Evolutionary conservation across 305 asterid genomes (phyloP).

Genomic region (Fraxinus nigra): DNA sequence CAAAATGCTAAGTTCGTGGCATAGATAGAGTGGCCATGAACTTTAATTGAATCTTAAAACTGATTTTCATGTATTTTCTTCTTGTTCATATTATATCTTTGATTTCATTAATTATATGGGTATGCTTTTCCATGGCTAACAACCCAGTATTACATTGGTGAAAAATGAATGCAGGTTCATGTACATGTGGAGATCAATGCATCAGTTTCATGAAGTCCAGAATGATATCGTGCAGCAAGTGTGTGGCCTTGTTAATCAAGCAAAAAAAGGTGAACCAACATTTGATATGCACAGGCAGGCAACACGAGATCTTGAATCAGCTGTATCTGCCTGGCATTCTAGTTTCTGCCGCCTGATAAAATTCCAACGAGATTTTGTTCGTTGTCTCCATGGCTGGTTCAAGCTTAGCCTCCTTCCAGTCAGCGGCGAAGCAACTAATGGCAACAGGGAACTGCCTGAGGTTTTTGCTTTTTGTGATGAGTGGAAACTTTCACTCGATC

Average conservation of each 20-base stretch:
- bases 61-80: not conserved
- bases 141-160: not conserved
- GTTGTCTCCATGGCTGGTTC: conserved; percentile 87
- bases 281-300: conserved; percentile 91
- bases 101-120: not conserved
- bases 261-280: conserved; percentile 60
- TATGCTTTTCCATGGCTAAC: not conserved
- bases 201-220: conserved; percentile 77
- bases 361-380: conserved; percentile 68
- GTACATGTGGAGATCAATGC: conserved; percentile 99
- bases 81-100: not conserved
- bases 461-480: conserved; percentile 68
- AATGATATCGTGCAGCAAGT: conserved; percentile 90
- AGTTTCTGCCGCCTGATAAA: conserved; percentile 72
- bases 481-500: conserved; percentile 87
- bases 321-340: conserved; percentile 83
- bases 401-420: conserved; percentile 71
- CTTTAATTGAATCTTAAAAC: not conserved
- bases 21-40: not conserved
- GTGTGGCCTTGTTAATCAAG: conserved; percentile 64
- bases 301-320: conserved; percentile 84
- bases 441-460: conserved; percentile 32
- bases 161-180: conserved; percentile 59
- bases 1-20: not conserved
- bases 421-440: conserved; percentile 34